These are phyloP conservation scores for Inonotus obliquus DNA, from an alignment of 1,284 basidiomycete species.

Conservation along the genomic window DNA sequence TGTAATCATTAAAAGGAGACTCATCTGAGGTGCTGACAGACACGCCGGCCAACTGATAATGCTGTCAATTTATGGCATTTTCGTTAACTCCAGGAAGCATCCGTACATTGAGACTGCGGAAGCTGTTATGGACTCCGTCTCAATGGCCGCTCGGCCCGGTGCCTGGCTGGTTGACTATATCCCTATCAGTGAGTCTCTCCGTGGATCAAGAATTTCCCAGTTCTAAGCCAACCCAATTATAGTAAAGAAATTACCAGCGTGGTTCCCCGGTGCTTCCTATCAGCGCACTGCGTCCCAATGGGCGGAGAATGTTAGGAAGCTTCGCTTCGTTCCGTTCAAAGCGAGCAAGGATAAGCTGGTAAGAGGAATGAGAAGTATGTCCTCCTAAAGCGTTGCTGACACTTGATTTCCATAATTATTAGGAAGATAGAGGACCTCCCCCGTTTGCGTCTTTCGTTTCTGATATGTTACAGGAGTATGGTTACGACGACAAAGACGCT, in stretches of 20 bases:
- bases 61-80: constrained; percentile 8
- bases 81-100: constrained; percentile 2
- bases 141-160: constrained; percentile 40
- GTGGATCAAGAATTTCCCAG: background rate
- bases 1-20: background rate
- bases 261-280: constrained; percentile 63
- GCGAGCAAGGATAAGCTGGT: background rate
- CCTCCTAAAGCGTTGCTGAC: background rate
- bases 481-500: background rate
- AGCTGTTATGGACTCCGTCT: constrained; percentile 26
- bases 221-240: background rate
- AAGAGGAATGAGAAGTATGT: background rate
- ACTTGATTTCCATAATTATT: background rate
- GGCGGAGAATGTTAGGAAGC: constrained; percentile 18
- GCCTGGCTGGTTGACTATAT: constrained; percentile 57
- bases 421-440: background rate
- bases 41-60: constrained; percentile 12
- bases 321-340: background rate
- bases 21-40: background rate
- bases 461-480: constrained; percentile 5
- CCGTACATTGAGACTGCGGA: constrained; percentile 22
- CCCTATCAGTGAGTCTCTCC: constrained; percentile 45
- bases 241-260: constrained; percentile 58
- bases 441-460: constrained; percentile 3
- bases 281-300: constrained; percentile 47